phyloP scores from a whole-genome alignment of 345 rosid genomes.

The Psidium guajava region DNA sequence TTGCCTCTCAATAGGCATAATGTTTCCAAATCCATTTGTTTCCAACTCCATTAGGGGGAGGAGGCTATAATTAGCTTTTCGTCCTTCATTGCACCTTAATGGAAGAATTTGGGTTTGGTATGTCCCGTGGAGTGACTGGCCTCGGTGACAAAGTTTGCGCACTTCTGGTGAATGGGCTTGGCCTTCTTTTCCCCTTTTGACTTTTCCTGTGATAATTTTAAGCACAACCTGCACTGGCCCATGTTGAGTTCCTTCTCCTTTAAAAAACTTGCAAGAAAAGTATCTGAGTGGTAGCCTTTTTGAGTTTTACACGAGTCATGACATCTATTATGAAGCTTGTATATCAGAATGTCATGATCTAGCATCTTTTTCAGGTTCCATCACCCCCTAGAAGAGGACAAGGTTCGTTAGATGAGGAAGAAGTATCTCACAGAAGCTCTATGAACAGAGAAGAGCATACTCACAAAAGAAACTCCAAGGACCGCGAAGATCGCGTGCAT shows the following conservation, averaged over 20 bases:
- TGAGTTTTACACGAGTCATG: not conserved
- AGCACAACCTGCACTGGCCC: not conserved
- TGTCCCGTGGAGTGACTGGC: not conserved
- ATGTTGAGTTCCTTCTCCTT: not conserved
- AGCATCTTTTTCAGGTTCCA: conserved; percentile 46
- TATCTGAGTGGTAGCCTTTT: not conserved
- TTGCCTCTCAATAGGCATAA: not conserved
- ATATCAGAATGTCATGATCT: not conserved
- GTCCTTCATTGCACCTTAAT: not conserved
- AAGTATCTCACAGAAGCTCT: conserved; percentile 9
- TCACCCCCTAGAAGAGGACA: conserved; percentile 69
- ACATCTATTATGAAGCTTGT: not conserved
- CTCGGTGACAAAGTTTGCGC: not conserved
- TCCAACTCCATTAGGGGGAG: not conserved
- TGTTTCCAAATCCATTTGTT: not conserved
- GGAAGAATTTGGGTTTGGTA: not conserved
- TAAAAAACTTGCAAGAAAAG: not conserved
- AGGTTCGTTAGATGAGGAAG: conserved; percentile 25
- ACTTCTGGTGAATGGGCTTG: not conserved
- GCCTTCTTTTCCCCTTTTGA: not conserved
- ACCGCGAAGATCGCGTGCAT: conserved; percentile 1
- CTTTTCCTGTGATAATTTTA: not conserved
- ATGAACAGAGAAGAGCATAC: conserved; percentile 23
- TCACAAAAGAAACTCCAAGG: conserved; percentile 1
- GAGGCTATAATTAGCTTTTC: not conserved